Conservation (phyloP, 331 rosid genomes). For the Telfairia occidentalis region DNA sequence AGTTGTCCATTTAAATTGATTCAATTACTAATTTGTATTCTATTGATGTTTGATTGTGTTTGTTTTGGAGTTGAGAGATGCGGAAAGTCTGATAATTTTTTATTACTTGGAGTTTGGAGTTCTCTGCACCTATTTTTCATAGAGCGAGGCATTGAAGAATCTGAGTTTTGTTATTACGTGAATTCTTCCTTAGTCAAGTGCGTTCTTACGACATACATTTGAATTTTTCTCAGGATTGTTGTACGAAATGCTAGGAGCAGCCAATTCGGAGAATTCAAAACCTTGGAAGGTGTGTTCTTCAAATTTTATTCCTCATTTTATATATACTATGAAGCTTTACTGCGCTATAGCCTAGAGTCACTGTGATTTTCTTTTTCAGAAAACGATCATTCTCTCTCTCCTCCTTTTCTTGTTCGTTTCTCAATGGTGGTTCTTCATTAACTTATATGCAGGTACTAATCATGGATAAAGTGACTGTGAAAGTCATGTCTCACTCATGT, state of each 20-base stretch:
- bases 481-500: constrained; percentile 93
- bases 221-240: constrained; percentile 41
- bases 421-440: not conserved
- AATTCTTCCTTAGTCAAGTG: not conserved
- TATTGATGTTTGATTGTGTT: not conserved
- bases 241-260: constrained; percentile 79
- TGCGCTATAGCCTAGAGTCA: not conserved
- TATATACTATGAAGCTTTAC: not conserved
- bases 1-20: not conserved
- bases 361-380: not conserved
- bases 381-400: not conserved
- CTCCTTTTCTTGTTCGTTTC: constrained; percentile 2
- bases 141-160: not conserved
- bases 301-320: not conserved
- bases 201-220: constrained; percentile 5
- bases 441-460: constrained; percentile 55
- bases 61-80: not conserved
- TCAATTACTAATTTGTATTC: not conserved
- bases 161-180: not conserved
- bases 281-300: constrained; percentile 70
- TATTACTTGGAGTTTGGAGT: not conserved
- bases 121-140: not conserved
- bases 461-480: constrained; percentile 89
- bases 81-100: not conserved
- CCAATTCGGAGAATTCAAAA: constrained; percentile 58